Evolutionary conservation across 768 basidiomycete genomes (phyloP), one percentile per base, ranked within the genome.

Genomic region (Lactifluus echinatus): DNA sequence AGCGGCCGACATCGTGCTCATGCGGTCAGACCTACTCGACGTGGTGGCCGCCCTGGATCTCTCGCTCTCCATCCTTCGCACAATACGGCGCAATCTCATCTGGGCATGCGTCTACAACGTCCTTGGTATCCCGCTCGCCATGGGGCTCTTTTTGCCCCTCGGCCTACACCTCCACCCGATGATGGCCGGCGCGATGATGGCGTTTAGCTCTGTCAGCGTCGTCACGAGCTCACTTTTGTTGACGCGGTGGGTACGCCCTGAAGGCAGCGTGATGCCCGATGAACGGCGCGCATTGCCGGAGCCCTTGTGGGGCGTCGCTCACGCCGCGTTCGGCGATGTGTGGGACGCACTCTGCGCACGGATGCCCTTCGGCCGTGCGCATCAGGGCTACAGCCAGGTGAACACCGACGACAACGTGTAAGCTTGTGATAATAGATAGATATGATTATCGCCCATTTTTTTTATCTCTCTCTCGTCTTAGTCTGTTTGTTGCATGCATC

Each of bases 161-260:
- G 93, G 93, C 14, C 63, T 95, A 28, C 91, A 93, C 70, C 83
- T 98, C 68, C 96, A 93, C 65, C 96, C 96, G 8, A 98, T 98
- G 95, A 83, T 93, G 74, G 93, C 96, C 0, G 95, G 92, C n/a
- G 92, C 87, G 2, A 94, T 94, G 26, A 99, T 99, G 96, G 96
- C 96, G 24, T 93, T 93, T 70, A 94, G 91, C 33, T 91, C 87
- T 64, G 95, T 98, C 36, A 93, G 90, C 63, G 96, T 99, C 50
- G 95, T 99, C 15, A 83, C 81, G 26, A 93, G 89, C 58, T 93
- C 90, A 57, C 73, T 98, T 67, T 81, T 88, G 45, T 76, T 99
- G 61, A 86, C 80, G 66, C 83, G 85, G 80, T 95, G 93, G 93
- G 78, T 72, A 48, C 75, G 90, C 31, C 91, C 91, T 2, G 66